These are phyloP conservation scores for Russula abietina DNA, from an alignment of 768 basidiomycete genomes.

Conservation along the genomic window DNA sequence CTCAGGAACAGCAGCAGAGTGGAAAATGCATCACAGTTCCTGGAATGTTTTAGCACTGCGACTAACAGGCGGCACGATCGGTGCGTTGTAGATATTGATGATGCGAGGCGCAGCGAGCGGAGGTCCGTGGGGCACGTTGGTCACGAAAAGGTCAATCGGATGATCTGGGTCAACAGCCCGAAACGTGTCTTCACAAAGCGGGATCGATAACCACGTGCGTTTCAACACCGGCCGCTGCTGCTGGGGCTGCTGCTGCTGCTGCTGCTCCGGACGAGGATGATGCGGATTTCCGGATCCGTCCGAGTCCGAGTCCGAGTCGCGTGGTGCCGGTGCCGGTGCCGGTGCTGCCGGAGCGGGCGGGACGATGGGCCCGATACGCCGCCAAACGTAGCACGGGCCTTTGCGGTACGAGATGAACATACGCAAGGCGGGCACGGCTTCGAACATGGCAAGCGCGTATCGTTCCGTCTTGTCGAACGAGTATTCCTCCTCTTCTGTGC, in stretches of 20 bases:
- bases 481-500: constrained; percentile 12
- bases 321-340: too few species aligned
- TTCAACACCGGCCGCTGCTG: constrained; percentile 2
- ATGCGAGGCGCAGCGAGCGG: constrained; percentile 17
- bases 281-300: background rate
- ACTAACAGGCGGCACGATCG: background rate
- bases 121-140: constrained; percentile 6
- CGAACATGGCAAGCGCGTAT: constrained; percentile 17
- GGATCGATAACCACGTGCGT: constrained; percentile 9
- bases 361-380: too few species aligned
- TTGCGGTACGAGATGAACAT: constrained; percentile 22
- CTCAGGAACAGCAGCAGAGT: too few species aligned
- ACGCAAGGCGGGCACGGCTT: constrained; percentile 15
- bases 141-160: constrained; percentile 8
- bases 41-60: constrained; percentile 10
- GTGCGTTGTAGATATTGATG: background rate
- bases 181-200: constrained; percentile 9
- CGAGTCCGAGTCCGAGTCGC: too few species aligned
- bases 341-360: too few species aligned
- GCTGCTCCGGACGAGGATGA: too few species aligned
- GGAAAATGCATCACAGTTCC: background rate
- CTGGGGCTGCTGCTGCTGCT: too few species aligned
- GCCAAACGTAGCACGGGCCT: constrained; percentile 15
- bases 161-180: constrained; percentile 14
- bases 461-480: constrained; percentile 19